These are phyloP conservation scores for Fusarium oxysporum DNA, from an alignment of 2,329 filamentous ascomycete genomes.

Conservation along the genomic window DNA sequence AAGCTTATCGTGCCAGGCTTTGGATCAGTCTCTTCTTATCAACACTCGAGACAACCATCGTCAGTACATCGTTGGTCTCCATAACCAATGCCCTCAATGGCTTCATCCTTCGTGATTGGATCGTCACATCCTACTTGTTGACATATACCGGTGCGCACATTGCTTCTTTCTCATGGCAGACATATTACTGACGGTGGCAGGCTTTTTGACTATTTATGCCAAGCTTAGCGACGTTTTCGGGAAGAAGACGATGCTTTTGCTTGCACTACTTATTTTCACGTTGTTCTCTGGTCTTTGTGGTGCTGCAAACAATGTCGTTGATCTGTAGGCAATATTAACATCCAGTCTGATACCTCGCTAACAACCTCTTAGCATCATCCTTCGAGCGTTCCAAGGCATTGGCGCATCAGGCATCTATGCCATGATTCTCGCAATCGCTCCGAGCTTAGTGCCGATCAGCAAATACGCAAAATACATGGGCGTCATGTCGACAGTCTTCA, in stretches of 20 bases:
- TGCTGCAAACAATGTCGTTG: not conserved
- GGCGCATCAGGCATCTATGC: slow-evolving; percentile 7
- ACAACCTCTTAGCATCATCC: not conserved
- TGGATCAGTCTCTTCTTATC: slow-evolving; percentile 8
- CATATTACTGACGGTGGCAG: fast-evolving
- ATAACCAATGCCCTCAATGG: slow-evolving; percentile 9
- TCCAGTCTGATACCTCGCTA: fast-evolving
- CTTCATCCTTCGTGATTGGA: slow-evolving; percentile 17
- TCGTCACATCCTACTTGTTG: slow-evolving; percentile 10
- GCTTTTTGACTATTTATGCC: slow-evolving; percentile 6
- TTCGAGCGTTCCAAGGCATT: slow-evolving; percentile 3
- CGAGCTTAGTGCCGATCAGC: not conserved
- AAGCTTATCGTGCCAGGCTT: not conserved
- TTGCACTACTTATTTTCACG: not conserved
- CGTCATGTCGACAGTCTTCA: slow-evolving; percentile 8
- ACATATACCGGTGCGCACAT: not conserved
- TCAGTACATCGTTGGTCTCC: slow-evolving; percentile 8
- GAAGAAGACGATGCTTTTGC: slow-evolving; percentile 9
- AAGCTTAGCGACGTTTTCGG: slow-evolving; percentile 14
- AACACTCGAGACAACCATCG: slow-evolving; percentile 7
- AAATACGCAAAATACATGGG: slow-evolving; percentile 16
- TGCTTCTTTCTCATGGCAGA: fast-evolving
- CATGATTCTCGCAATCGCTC: slow-evolving; percentile 8
- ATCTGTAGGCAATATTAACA: not conserved
- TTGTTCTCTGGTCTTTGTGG: slow-evolving; percentile 14